Percentiles rank a stretch among this genome's conserved stretches.
Evolutionary conservation across 495 filamentous ascomycete species (phyloP).

Genomic region (Thermochaetoides thermophila): DNA sequence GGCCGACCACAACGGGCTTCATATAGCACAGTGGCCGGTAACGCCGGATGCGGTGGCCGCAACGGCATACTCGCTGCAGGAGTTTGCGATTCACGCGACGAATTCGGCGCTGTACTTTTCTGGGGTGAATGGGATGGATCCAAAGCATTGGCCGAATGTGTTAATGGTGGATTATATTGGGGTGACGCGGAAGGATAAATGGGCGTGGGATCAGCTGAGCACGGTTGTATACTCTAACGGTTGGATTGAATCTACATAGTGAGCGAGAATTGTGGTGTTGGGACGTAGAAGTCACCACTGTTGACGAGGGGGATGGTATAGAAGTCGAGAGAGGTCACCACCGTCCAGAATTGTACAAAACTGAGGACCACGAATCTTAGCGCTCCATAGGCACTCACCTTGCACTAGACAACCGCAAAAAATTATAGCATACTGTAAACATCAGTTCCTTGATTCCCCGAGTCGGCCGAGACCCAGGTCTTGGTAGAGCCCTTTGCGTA

Average conservation of each 20-base stretch:
- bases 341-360: too few species aligned
- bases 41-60: conserved; percentile 9
- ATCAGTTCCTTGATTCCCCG: too few species aligned
- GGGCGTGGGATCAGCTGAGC: conserved; percentile 10
- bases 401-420: too few species aligned
- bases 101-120: conserved; percentile 14
- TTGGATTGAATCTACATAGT: conserved; percentile 13
- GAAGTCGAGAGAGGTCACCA: too few species aligned
- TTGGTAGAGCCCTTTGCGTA: too few species aligned
- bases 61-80: conserved; percentile 5
- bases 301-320: background rate
- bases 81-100: conserved; percentile 10
- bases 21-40: too few species aligned
- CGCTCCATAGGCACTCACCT: too few species aligned
- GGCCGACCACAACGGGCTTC: conserved; percentile 2
- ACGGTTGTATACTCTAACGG: conserved; percentile 11
- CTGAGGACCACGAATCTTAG: too few species aligned
- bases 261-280: conserved; percentile 14
- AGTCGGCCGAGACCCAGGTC: too few species aligned
- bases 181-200: conserved; percentile 6
- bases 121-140: conserved; percentile 13
- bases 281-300: conserved; percentile 3
- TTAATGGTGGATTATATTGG: conserved; percentile 14
- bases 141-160: conserved; percentile 12
- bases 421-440: too few species aligned